phyloP scores from a whole-genome alignment of 2,329 filamentous ascomycete species.

The Ilyonectria robusta region DNA sequence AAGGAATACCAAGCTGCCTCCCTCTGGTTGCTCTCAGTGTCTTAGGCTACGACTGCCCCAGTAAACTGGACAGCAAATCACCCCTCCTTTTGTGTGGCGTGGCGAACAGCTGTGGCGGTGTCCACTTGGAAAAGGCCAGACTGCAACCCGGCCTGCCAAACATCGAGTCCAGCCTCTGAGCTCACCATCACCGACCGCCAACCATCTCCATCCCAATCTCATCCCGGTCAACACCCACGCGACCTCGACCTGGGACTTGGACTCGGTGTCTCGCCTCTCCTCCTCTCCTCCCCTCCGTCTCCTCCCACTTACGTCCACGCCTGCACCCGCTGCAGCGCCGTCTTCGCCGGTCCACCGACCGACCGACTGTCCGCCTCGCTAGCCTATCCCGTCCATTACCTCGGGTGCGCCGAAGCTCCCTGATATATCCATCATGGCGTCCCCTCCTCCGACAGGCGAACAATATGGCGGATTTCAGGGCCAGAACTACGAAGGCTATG shows the following conservation, averaged over 20 bases:
- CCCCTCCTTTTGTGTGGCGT: constrained; percentile 47
- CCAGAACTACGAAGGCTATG: constrained; percentile 63
- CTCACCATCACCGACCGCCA: constrained; percentile 39
- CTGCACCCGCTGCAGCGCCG: constrained; percentile 32
- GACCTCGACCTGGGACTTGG: constrained; percentile 43
- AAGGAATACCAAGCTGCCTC: background rate
- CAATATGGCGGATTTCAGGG: constrained; percentile 57
- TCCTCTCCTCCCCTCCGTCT: constrained; percentile 15
- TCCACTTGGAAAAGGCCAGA: constrained; percentile 49
- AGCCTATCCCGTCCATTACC: constrained; percentile 27
- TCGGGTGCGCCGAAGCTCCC: constrained; percentile 47
- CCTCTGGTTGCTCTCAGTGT: constrained; percentile 27
- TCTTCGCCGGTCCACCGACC: constrained; percentile 29
- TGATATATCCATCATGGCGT: constrained; percentile 65
- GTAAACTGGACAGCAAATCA: constrained; percentile 21
- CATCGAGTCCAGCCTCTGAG: constrained; percentile 43
- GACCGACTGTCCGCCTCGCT: constrained; percentile 20
- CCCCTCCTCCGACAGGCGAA: constrained; percentile 65
- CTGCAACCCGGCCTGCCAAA: constrained; percentile 29
- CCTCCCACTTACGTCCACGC: background rate
- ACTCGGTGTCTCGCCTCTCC: constrained; percentile 34
- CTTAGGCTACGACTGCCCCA: constrained; percentile 29
- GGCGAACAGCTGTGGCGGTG: constrained; percentile 44
- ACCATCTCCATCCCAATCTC: constrained; percentile 36
- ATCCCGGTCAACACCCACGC: constrained; percentile 39